Base-by-base conservation (phyloP, 805 yeast species). In the Lipomyces mesembrius region DNA sequence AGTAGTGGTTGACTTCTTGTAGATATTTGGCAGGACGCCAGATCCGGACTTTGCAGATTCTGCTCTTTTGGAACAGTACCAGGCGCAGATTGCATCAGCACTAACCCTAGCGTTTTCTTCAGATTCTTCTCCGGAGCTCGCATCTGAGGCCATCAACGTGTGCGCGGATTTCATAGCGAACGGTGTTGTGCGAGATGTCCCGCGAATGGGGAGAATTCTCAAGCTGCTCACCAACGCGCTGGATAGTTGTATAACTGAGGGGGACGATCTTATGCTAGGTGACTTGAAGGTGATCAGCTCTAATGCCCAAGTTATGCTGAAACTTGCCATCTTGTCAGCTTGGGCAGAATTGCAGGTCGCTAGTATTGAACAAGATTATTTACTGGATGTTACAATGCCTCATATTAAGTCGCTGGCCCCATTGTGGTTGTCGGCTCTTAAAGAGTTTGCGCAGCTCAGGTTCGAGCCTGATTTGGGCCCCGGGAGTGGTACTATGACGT, bases 11-110 rank as follows among this genome's bases (percentile, higher is more conserved):
- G 29, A 27, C 32, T 11, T n/a, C 17, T 52, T 17, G 27, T 32
- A 56, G 57, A 60, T 37, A 14, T 89, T 85, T 77, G 87, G 92
- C 0, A 82, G 83, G 32, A 77, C 87, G 59, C 83, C 81, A 11
- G 97, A 90, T 75, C 92, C 94, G 0, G 83, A 90, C 35, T 88
- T 87, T 72, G 88, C 91, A 0, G 87, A 87, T 2, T 84, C 84
- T 17, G 84, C 94, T 0, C 82, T 92, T 9, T 79, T 94, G 55
- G 97, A 91, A 71, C 98, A 93, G 77, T 97, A 90, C 74, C 97
- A 95, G 74, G 98, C 98, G 0, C 97, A 92, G 73, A 91, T 95
- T 9, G 88, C 91, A 9, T 88, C 97, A 65, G 96, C 98, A 0
- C 81, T 94, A 64, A 84, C 92, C 59, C 97, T 98, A 0, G 91